A percentile compares a stretch with the other conserved stretches of the same genome.
phyloP scores from a whole-genome alignment of 257 asterid species.

The Petrea volubilis region DNA sequence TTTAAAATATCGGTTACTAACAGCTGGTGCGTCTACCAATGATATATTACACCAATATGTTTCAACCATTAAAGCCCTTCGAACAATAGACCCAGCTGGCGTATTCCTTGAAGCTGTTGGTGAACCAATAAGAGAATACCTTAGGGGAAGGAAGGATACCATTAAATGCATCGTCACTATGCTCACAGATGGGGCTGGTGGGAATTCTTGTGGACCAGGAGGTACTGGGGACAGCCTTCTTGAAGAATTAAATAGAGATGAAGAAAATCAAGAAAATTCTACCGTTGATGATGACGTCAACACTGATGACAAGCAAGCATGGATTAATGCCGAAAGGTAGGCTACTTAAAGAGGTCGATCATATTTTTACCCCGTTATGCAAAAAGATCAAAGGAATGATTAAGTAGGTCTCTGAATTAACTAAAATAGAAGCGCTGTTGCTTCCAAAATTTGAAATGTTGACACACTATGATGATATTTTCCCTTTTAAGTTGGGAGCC shows the following conservation, averaged over 20 bases:
- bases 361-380: background rate
- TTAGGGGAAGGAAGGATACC: conserved; percentile 95
- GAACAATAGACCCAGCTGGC: conserved; percentile 97
- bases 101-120: conserved; percentile 97
- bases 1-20: conserved; percentile 78
- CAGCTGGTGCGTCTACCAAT: conserved; percentile 98
- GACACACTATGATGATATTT: conserved; percentile 35
- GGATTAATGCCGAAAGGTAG: conserved; percentile 89
- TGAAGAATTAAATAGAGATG: conserved; percentile 94
- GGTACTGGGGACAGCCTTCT: conserved; percentile 91
- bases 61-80: conserved; percentile 95
- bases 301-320: conserved; percentile 89
- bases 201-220: conserved; percentile 75
- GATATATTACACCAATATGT: conserved; percentile 92
- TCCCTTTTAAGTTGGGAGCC: conserved; percentile 84
- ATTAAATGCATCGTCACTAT: conserved; percentile 94
- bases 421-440: conserved; percentile 4
- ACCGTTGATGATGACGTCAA: conserved; percentile 69
- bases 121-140: conserved; percentile 95
- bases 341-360: conserved; percentile 1
- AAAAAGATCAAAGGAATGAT: conserved; percentile 4
- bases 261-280: conserved; percentile 87
- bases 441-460: conserved; percentile 27
- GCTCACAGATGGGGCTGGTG: conserved; percentile 98
- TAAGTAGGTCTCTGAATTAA: background rate